Conservation (phyloP, 805 yeast species). For the Jamesozyma hellenica region DNA sequence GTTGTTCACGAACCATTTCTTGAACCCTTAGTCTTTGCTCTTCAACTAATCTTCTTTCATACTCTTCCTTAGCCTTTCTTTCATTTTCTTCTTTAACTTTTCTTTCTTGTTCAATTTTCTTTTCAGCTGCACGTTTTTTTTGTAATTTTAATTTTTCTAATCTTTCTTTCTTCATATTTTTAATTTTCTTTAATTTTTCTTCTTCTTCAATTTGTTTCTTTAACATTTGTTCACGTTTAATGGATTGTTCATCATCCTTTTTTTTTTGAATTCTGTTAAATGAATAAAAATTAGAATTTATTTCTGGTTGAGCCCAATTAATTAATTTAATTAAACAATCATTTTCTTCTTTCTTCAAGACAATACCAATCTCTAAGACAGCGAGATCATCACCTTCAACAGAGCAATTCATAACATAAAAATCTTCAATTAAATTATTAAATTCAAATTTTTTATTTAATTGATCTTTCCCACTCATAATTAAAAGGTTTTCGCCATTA, state of each 20-base stretch:
- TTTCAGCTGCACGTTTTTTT: background rate
- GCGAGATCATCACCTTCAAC: conserved; percentile 15
- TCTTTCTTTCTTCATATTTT: background rate
- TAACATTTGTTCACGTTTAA: conserved; percentile 3
- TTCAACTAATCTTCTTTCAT: conserved; percentile 1
- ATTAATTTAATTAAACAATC: conserved; percentile 6
- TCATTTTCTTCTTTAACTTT: background rate
- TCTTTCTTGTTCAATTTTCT: background rate
- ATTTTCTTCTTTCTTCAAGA: background rate
- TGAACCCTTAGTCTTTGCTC: background rate
- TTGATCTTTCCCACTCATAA: conserved; percentile 16
- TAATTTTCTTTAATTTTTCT: background rate
- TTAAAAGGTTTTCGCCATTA: conserved; percentile 17
- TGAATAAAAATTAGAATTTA: background rate
- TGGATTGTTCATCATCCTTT: conserved; percentile 1
- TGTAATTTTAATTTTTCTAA: conserved; percentile 1
- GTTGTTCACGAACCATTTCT: background rate
- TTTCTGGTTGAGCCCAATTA: conserved; percentile 9
- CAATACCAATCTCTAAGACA: conserved; percentile 11
- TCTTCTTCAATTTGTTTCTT: conserved; percentile 1
- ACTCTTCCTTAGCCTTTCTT: conserved; percentile 2
- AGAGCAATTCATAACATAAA: conserved; percentile 17
- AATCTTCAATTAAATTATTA: conserved; percentile 17
- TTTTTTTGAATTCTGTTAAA: conserved; percentile 2
- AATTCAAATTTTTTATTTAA: conserved; percentile 15